Evolutionary conservation across 805 yeast genomes (phyloP).

Genomic region (Teunomyces lycoperdinae): DNA sequence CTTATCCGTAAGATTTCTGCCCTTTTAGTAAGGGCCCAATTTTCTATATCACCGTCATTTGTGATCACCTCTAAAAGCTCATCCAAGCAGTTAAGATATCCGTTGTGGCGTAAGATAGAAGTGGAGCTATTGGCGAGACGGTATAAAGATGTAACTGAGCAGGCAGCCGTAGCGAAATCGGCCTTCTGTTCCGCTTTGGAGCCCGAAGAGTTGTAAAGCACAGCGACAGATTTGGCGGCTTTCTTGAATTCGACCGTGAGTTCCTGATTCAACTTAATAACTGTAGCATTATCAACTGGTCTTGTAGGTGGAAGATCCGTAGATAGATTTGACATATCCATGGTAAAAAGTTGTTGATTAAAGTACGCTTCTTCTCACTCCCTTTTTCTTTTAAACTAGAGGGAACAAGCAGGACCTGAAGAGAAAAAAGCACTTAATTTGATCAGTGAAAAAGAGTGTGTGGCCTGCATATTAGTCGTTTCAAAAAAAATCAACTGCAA

Average conservation of each 20-base stretch:
- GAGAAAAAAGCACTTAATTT: background rate
- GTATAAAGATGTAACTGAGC: conserved; percentile 50
- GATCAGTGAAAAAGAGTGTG: background rate
- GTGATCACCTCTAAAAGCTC: conserved; percentile 48
- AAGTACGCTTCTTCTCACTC: background rate
- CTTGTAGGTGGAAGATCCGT: conserved; percentile 51
- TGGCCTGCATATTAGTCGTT: background rate
- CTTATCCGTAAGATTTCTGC: conserved; percentile 34
- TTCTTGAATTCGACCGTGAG: conserved; percentile 61
- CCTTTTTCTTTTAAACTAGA: background rate
- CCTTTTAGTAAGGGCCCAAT: conserved; percentile 50
- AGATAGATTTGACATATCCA: conserved; percentile 66
- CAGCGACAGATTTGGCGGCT: conserved; percentile 71
- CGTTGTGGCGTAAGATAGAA: conserved; percentile 47
- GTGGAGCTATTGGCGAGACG: conserved; percentile 55
- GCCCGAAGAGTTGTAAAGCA: conserved; percentile 32
- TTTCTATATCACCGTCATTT: conserved; percentile 45
- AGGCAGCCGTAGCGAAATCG: conserved; percentile 42
- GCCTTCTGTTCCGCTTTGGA: conserved; percentile 15
- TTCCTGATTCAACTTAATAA: conserved; percentile 49
- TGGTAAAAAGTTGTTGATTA: conserved; percentile 12
- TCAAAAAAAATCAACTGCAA: background rate
- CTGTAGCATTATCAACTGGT: conserved; percentile 46
- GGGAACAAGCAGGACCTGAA: background rate
- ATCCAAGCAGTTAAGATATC: conserved; percentile 60